phyloP scores from a whole-genome alignment of 257 asterid species.

The Solanum peruvianum region DNA sequence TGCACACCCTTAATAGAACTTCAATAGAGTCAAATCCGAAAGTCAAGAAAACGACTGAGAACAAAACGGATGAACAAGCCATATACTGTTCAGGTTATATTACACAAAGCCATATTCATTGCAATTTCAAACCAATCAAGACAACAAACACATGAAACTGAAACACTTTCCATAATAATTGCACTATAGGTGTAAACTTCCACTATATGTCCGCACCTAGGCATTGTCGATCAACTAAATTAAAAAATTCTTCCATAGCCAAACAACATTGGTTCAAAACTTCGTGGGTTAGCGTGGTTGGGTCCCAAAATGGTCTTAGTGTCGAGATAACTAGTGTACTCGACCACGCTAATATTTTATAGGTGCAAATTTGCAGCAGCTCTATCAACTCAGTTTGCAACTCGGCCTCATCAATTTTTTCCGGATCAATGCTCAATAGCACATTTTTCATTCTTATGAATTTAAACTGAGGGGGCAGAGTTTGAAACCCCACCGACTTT shows the following conservation, averaged over 20 bases:
- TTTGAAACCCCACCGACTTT: constrained; percentile 60
- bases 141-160: too few species aligned
- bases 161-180: too few species aligned
- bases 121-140: too few species aligned
- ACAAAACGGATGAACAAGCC: too few species aligned
- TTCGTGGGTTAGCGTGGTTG: background rate
- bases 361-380: constrained; percentile 21
- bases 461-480: constrained; percentile 63
- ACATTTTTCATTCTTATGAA: constrained; percentile 59
- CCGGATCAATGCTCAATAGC: constrained; percentile 52
- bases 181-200: too few species aligned
- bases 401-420: constrained; percentile 65
- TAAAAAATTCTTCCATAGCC: constrained; percentile 55
- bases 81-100: too few species aligned
- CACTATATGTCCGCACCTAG: constrained; percentile 42
- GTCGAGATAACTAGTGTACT: constrained; percentile 64
- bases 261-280: constrained; percentile 19
- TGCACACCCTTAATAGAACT: too few species aligned
- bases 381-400: constrained; percentile 51
- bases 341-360: constrained; percentile 29
- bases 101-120: too few species aligned
- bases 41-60: too few species aligned
- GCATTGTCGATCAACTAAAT: constrained; percentile 63
- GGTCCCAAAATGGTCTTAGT: constrained; percentile 46
- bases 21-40: too few species aligned